Base-by-base conservation (phyloP, 208 protist species). In the Acanthamoeba triangularis region DNA sequence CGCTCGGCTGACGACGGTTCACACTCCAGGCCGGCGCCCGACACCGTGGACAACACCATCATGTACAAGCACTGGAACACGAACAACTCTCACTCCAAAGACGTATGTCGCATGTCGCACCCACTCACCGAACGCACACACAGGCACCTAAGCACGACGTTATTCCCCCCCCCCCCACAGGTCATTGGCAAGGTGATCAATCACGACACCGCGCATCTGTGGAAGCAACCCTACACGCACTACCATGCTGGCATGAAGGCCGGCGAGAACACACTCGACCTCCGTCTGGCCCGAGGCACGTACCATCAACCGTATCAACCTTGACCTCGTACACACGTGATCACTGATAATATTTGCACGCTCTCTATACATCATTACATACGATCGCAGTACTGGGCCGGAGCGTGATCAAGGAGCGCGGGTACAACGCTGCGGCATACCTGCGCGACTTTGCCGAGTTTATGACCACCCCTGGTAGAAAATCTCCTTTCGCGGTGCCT, bases 381-480 rank as follows among this genome's bases (percentile, higher is more conserved):
- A 11, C 14, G 8, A 47, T 16, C 25, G 33, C 59, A 72, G 94
- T 96, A 13, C 30, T 96, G 63, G 13, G 33, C 52, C 94, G 84
- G 11, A 94, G 35, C 54, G 59, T 96, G 13, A n/a, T 74, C 37
- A 49, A 95, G 41, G 65, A 52, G 35, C 7, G 87, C 14, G 20
- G 10, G 16, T 96, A 96, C 65, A 54, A 95, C 59, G 84, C 33
- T 8, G 11, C 13, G 23, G 52, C 65, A 7, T 96, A 49, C 61
- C 35, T 96, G n/a, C 30, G 95, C 10, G 61, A 94, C 33, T 96
- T 80, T 54, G 91, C 54, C 28, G 87, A 96, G 20, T 96, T 95
- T 59, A 96, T 96, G 94, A 91, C 61, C 52, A 96, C 74, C 6
- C 94, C 94, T n/a, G 94, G 94, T 82, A 49, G n/a, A n/a, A n/a